These are phyloP conservation scores for Suhomyces panamericanus DNA, from an alignment of 1,139 yeast genomes.

Conservation along the genomic window DNA sequence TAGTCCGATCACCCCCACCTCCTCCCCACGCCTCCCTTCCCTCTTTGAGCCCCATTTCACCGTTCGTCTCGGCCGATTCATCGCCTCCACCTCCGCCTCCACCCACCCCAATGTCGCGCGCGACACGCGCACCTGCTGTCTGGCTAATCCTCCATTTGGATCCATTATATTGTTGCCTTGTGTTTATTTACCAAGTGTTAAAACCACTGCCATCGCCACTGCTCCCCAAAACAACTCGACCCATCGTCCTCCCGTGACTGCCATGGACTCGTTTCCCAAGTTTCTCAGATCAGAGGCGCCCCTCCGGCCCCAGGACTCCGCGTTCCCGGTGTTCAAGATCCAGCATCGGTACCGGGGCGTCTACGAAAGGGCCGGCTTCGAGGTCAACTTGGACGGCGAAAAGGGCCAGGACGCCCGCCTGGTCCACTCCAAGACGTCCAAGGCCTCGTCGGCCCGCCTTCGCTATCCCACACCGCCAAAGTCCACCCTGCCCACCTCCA, in stretches of 20 bases:
- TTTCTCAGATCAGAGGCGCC: constrained; percentile 33
- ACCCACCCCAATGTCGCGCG: background rate
- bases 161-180: background rate
- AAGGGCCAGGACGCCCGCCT: constrained; percentile 16
- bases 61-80: no score
- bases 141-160: background rate
- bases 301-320: constrained; percentile 36
- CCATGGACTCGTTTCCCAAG: constrained; percentile 29
- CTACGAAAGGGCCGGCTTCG: constrained; percentile 68
- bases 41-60: background rate
- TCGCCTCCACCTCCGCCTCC: background rate
- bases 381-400: constrained; percentile 34
- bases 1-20: no score
- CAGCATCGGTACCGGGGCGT: constrained; percentile 59
- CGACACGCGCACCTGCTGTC: background rate
- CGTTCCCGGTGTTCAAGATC: constrained; percentile 63
- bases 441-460: constrained; percentile 1
- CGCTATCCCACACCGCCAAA: constrained; percentile 14
- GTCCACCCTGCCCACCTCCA: constrained; percentile 14
- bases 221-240: background rate
- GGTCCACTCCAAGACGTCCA: constrained; percentile 7
- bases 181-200: constrained; percentile 6
- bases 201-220: background rate
- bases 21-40: background rate
- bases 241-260: background rate